phyloP scores from a whole-genome alignment of 2,329 filamentous ascomycete genomes.

The Botryotinia calthae region DNA sequence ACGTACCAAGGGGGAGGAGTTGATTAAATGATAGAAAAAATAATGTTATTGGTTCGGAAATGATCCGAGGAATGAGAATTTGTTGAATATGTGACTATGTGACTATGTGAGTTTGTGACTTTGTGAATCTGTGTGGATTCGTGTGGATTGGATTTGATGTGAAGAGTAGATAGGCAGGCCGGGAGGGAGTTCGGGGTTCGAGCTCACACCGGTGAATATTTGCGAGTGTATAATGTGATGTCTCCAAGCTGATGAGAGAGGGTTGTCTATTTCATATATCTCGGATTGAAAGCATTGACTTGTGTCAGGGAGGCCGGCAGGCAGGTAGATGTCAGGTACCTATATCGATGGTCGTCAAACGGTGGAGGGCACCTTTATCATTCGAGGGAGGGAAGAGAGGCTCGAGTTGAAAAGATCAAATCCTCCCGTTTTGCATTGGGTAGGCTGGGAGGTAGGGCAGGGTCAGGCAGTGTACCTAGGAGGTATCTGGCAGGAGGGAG shows the following conservation, averaged over 20 bases:
- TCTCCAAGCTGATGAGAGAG: not conserved
- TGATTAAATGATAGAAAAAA: not conserved
- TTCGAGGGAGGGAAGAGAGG: not conserved
- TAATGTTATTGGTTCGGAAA: conserved; percentile 5
- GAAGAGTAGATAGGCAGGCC: not conserved
- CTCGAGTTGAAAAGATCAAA: not conserved
- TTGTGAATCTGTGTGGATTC: not conserved
- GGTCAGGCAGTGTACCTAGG: not conserved
- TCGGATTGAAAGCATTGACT: not conserved
- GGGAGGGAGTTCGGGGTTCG: not conserved
- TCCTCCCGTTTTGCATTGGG: not conserved
- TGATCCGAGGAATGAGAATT: conserved; percentile 13
- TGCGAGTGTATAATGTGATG: not conserved
- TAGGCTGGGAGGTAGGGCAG: not conserved
- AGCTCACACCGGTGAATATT: not conserved
- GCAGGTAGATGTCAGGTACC: not conserved
- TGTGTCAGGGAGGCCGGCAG: not conserved
- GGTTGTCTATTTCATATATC: not conserved
- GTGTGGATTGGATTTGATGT: not conserved
- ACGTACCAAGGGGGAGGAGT: conserved; percentile 7
- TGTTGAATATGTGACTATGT: conserved; percentile 1
- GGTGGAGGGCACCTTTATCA: not conserved
- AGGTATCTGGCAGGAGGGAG: not conserved
- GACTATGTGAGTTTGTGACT: not conserved
- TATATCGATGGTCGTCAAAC: not conserved